A percentile compares a stretch with the other conserved stretches of the same genome.
Conservation (phyloP, 2,329 filamentous ascomycete species). For the Talaromyces amestolkiae region DNA sequence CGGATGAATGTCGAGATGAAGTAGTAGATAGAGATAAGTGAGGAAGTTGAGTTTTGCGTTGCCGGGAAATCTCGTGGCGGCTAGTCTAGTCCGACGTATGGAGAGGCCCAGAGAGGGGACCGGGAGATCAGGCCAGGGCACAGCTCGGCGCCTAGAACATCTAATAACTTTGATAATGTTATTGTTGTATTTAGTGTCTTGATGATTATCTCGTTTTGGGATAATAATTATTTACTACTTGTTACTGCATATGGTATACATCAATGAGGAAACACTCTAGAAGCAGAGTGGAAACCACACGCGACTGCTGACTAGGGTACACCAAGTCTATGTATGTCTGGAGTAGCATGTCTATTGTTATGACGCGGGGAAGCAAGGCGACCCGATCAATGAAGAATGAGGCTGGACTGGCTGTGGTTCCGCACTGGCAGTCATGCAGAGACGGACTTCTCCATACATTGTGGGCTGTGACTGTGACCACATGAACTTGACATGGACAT, state of each 20-base stretch:
- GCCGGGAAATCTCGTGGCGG: constrained; percentile 15
- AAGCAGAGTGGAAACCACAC: background rate
- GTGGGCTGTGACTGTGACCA: background rate
- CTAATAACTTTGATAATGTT: background rate
- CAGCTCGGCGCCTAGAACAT: constrained; percentile 1
- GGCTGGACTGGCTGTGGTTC: background rate
- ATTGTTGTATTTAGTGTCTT: background rate
- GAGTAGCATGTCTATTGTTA: background rate
- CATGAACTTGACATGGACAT: background rate
- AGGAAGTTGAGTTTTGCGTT: constrained; percentile 3
- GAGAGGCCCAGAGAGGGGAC: constrained; percentile 2
- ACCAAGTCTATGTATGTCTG: no score
- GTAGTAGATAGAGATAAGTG: constrained; percentile 3
- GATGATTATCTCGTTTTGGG: background rate
- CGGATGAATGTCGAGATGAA: constrained; percentile 15
- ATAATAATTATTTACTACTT: background rate
- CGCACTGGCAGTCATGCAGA: constrained; percentile 7
- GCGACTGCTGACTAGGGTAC: background rate
- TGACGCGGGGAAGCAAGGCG: constrained; percentile 9
- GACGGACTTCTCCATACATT: background rate
- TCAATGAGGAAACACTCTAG: background rate
- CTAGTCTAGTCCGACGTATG: constrained; percentile 3
- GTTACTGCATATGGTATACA: background rate
- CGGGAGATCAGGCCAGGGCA: background rate
- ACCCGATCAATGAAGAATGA: constrained; percentile 6